Conservation (phyloP, 2,329 filamentous ascomycete species). For the Stachybotrys elegans region DNA sequence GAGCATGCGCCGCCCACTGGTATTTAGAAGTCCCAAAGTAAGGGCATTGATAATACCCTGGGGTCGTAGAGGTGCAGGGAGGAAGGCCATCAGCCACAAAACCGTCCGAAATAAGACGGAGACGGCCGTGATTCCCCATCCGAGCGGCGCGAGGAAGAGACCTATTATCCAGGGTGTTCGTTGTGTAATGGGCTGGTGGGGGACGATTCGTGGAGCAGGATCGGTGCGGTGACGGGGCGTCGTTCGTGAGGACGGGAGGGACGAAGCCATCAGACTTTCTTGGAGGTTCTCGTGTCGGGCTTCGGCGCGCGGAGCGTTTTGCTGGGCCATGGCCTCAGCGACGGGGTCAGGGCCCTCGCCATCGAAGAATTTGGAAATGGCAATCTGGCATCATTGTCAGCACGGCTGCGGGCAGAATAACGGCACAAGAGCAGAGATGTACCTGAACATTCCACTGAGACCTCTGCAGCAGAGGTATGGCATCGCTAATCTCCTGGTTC, state of each 20-base stretch:
- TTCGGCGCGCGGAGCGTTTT: constrained; percentile 57
- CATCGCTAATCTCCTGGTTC: constrained; percentile 70
- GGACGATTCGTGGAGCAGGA: constrained; percentile 80
- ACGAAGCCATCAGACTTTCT: constrained; percentile 43
- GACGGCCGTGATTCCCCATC: constrained; percentile 67
- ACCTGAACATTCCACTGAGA: constrained; percentile 97
- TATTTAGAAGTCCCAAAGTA: constrained; percentile 49
- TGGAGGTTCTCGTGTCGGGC: constrained; percentile 70
- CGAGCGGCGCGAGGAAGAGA: constrained; percentile 76
- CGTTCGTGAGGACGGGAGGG: constrained; percentile 14
- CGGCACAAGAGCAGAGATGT: constrained; percentile 5
- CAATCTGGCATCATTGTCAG: constrained; percentile 57
- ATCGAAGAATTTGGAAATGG: constrained; percentile 96
- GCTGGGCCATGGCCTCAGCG: constrained; percentile 66
- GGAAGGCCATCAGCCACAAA: constrained; percentile 72
- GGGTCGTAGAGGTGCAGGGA: constrained; percentile 61
- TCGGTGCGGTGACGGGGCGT: constrained; percentile 37
- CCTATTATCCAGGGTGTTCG: constrained; percentile 71
- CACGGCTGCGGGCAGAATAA: not conserved
- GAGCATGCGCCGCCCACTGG: constrained; percentile 67
- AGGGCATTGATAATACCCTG: constrained; percentile 50
- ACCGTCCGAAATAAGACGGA: constrained; percentile 67
- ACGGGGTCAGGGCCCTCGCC: constrained; percentile 82
- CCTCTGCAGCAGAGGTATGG: constrained; percentile 71
- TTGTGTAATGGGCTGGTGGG: constrained; percentile 64